Percentiles rank a stretch among this genome's conserved stretches.
phyloP scores from a whole-genome alignment of 2,329 filamentous ascomycete genomes.

The Trichoderma sp. region DNA sequence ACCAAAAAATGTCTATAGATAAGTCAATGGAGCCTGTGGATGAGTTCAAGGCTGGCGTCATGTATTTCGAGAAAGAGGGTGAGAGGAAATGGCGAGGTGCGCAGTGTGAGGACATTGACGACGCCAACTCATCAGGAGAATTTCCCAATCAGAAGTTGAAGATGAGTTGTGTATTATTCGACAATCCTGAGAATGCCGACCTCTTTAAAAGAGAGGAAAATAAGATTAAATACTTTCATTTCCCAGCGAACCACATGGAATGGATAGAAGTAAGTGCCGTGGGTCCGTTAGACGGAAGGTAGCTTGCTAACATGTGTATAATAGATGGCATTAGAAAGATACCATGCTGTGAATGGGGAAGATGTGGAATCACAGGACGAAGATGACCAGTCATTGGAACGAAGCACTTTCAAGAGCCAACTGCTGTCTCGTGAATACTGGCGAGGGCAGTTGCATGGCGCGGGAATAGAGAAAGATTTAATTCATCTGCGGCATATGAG shows the following conservation, averaged over 20 bases:
- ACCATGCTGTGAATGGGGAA: not conserved
- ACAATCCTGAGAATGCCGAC: not conserved
- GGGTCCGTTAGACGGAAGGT: not conserved
- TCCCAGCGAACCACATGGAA: not conserved
- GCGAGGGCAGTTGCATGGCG: not conserved
- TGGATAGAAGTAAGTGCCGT: not conserved
- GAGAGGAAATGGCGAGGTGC: not conserved
- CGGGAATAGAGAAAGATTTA: not conserved
- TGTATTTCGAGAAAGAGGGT: not conserved
- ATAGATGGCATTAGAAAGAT: not conserved
- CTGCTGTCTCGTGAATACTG: not conserved
- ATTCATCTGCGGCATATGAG: not conserved
- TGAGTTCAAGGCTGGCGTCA: not conserved
- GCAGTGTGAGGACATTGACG: not conserved
- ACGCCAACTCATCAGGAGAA: not conserved
- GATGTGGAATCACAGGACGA: not conserved
- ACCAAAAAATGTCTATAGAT: not conserved
- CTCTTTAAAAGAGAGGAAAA: not conserved
- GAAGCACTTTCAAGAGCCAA: not conserved
- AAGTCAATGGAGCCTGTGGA: not conserved
- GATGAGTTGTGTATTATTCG: not conserved
- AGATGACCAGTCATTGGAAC: not conserved
- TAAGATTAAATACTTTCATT: not conserved
- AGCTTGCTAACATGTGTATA: not conserved
- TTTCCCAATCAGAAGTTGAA: not conserved